Percentiles rank a stretch among this genome's conserved stretches.
Evolutionary conservation across 192 early-diverging fungal species (phyloP).

Genomic region (Coemansia sp.): DNA sequence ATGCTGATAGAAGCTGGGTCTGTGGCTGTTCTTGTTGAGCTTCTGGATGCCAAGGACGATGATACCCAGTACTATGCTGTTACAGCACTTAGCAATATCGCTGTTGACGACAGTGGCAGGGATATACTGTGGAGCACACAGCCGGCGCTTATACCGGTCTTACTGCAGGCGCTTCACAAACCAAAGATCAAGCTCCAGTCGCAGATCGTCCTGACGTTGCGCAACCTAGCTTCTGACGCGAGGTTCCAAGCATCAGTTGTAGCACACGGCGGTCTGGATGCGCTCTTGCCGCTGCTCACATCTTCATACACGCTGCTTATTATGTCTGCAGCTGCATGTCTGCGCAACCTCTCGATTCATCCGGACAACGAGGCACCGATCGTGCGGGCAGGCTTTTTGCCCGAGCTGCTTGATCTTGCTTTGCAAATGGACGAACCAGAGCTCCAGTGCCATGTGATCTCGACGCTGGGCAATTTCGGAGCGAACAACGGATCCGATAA

Average conservation of each 20-base stretch:
- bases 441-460: slow-evolving; percentile 35
- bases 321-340: slow-evolving; percentile 75
- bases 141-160: slow-evolving; percentile 54
- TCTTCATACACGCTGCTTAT: slow-evolving; percentile 63
- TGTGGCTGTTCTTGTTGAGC: slow-evolving; percentile 68
- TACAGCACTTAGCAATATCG: slow-evolving; percentile 82
- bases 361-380: slow-evolving; percentile 78
- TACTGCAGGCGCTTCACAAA: slow-evolving; percentile 64
- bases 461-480: slow-evolving; percentile 39
- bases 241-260: slow-evolving; percentile 80
- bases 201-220: slow-evolving; percentile 76
- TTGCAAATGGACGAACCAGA: slow-evolving; percentile 25
- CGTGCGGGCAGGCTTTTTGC: slow-evolving; percentile 72
- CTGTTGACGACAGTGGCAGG: slow-evolving; percentile 67
- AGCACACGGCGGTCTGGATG: slow-evolving; percentile 62
- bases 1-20: slow-evolving; percentile 74
- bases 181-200: slow-evolving; percentile 73
- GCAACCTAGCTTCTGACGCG: slow-evolving; percentile 73
- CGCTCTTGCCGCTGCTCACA: slow-evolving; percentile 65
- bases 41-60: slow-evolving; percentile 70
- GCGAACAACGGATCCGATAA: slow-evolving; percentile 30
- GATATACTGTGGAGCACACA: slow-evolving; percentile 64
- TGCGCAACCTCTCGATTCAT: slow-evolving; percentile 88
- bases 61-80: slow-evolving; percentile 86
- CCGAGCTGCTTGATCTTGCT: slow-evolving; percentile 33